Conservation (phyloP, 2,329 filamentous ascomycete genomes). For the Remersonia thermophila region DNA sequence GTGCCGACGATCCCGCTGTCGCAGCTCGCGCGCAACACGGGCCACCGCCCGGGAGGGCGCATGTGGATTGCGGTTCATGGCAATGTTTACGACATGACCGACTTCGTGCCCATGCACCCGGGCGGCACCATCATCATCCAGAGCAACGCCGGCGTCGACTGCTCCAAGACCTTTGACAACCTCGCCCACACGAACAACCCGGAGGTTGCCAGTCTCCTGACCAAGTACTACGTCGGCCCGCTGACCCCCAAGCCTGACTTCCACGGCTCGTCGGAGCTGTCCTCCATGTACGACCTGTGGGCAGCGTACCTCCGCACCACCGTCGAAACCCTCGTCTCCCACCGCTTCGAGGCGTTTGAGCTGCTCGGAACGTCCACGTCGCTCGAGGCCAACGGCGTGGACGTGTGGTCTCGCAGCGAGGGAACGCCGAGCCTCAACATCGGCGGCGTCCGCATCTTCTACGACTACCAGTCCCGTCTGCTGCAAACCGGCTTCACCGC, state of each 20-base stretch:
- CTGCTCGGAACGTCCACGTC: constrained; percentile 24
- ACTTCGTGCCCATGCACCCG: constrained; percentile 41
- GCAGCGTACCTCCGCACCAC: constrained; percentile 34
- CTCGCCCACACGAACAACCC: constrained; percentile 43
- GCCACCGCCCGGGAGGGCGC: constrained; percentile 32
- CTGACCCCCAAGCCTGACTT: constrained; percentile 38
- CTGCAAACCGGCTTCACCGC: constrained; percentile 38
- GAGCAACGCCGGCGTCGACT: constrained; percentile 43
- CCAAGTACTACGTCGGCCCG: constrained; percentile 42
- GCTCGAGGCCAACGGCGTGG: constrained; percentile 26
- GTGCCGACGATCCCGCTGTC: constrained; percentile 37
- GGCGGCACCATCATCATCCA: constrained; percentile 41
- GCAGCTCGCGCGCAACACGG: constrained; percentile 37
- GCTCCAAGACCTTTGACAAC: constrained; percentile 39
- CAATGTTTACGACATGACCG: constrained; percentile 40
- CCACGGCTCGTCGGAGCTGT: constrained; percentile 30
- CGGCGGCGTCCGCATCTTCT: constrained; percentile 36
- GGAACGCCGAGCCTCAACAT: constrained; percentile 33
- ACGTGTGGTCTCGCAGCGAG: constrained; percentile 31
- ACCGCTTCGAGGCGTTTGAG: constrained; percentile 41
- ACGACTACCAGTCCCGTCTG: constrained; percentile 39
- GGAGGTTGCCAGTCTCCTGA: constrained; percentile 38
- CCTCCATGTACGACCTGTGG: constrained; percentile 37
- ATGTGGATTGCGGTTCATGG: constrained; percentile 43
- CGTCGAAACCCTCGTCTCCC: constrained; percentile 39